These are phyloP conservation scores for Cephalotrichum gorgonifer DNA, from an alignment of 2,329 filamentous ascomycete species.

Conservation along the genomic window DNA sequence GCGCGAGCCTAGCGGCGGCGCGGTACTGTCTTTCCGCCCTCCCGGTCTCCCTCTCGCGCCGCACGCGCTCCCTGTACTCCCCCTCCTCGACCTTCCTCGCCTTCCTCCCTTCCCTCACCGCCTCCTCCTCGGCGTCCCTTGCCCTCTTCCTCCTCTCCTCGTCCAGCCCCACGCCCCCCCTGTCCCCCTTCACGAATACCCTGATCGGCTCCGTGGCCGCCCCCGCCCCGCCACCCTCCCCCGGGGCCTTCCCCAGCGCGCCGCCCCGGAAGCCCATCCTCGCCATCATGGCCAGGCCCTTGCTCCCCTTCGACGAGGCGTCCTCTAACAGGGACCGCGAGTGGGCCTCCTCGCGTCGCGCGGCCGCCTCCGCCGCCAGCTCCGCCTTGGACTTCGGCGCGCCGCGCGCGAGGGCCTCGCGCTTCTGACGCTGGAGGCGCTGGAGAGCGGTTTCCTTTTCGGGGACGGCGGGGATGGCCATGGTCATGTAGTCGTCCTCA, in stretches of 20 bases:
- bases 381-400: constrained; percentile 73
- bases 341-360: constrained; percentile 65
- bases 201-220: constrained; percentile 58
- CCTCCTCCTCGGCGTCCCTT: constrained; percentile 47
- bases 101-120: constrained; percentile 44
- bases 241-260: constrained; percentile 52
- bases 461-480: constrained; percentile 64
- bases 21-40: constrained; percentile 59
- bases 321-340: constrained; percentile 59
- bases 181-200: constrained; percentile 66
- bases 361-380: constrained; percentile 61
- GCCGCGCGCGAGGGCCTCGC: constrained; percentile 57
- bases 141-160: constrained; percentile 72
- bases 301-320: constrained; percentile 52
- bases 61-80: constrained; percentile 64
- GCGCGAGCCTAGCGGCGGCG: constrained; percentile 74
- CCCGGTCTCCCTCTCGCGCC: constrained; percentile 58
- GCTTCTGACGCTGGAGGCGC: constrained; percentile 40
- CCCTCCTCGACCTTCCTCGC: constrained; percentile 52
- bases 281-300: constrained; percentile 93
- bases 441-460: constrained; percentile 46
- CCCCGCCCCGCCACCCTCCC: constrained; percentile 28
- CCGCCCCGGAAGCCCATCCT: constrained; percentile 85
- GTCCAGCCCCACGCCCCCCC: constrained; percentile 76
- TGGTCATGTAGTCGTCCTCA: constrained; percentile 95